Base-by-base conservation (phyloP, 2,329 filamentous ascomycete species). In the Sordariomycetes sp. region DNA sequence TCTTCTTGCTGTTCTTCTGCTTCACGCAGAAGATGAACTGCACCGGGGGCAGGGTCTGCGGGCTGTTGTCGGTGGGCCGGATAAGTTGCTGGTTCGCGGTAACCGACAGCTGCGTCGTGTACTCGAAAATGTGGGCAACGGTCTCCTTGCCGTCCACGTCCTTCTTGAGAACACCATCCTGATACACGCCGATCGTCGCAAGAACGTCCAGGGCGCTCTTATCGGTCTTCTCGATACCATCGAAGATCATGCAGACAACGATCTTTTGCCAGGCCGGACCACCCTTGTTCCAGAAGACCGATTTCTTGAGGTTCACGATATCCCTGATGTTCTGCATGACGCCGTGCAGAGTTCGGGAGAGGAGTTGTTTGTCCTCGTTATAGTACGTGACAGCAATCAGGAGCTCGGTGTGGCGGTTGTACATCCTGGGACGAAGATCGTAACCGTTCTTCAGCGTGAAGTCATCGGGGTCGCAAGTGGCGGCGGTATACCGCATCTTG, bases 21-120 rank as follows among this genome's bases (percentile, higher is more conserved):
- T 99, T 99, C 73, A 99, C 74, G 70, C 94, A 99, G 79, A 99
- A 97, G 72, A 99, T 97, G 86, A 97, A 96, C 80, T 99, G 94
- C 28, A 97, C 93, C 0, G 94, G 94, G 2, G 94, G 93, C 48
- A 99, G 81, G 3, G 90, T 97, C 66, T 83, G 86, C 14, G 89
- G 80, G 68, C 87, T 85, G 66, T 96, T 90, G 65, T 95, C 90
- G 57, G 87, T 85, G 3, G 94, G 94, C 32, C 93, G 89, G 68
- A 97, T 95, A 59, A 99, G 87, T 78, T 97, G 92, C 77, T 99
- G 94, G 72, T 86, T 94, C n/a, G 94, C 87, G 5, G 94, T 99
- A 59, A 97, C 94, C 2, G 94, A 99, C 63, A 99, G 77, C 76
- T 99, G 94, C 16, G 90, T 96, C 32, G 94, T 99, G 78, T 97